A percentile compares a stretch with the other conserved stretches of the same genome.
Conservation (phyloP, 805 yeast species). For the Hanseniaspora singularis region DNA sequence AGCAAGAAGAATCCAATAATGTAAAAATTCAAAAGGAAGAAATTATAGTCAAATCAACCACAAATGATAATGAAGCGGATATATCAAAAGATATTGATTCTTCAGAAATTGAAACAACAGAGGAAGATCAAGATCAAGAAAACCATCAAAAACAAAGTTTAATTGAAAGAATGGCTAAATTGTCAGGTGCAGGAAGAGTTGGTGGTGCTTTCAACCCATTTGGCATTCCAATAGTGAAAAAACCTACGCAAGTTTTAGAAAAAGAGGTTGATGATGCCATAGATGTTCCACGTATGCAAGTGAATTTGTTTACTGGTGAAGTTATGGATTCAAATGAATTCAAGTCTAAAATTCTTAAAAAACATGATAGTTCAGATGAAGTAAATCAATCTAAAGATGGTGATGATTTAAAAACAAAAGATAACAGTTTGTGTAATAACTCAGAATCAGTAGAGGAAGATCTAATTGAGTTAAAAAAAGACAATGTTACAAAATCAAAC, state of each 20-base stretch:
- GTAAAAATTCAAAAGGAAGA: conserved; percentile 32
- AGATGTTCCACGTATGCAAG: conserved; percentile 18
- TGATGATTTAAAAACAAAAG: too few relatives aligned
- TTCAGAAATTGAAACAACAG: background rate
- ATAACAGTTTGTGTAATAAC: too few relatives aligned
- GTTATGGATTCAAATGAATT: conserved; percentile 5
- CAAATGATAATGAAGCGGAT: conserved; percentile 6
- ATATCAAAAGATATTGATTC: background rate
- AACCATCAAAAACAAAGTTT: conserved; percentile 48
- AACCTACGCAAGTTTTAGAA: conserved; percentile 19
- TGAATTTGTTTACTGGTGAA: conserved; percentile 13
- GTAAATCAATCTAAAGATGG: too few relatives aligned
- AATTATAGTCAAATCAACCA: conserved; percentile 30
- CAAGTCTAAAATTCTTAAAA: background rate
- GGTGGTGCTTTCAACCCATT: conserved; percentile 40
- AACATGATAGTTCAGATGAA: too few relatives aligned
- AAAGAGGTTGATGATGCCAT: conserved; percentile 24
- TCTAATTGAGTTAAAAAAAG: too few relatives aligned
- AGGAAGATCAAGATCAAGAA: background rate
- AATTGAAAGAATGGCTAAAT: conserved; percentile 90
- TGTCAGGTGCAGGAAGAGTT: conserved; percentile 72
- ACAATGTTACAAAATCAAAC: too few relatives aligned
- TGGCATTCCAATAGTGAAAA: conserved; percentile 26
- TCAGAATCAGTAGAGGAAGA: too few relatives aligned
- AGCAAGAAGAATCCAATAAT: conserved; percentile 65